Conservation (phyloP, 805 yeast genomes). For the Nakazawaea siamensis region DNA sequence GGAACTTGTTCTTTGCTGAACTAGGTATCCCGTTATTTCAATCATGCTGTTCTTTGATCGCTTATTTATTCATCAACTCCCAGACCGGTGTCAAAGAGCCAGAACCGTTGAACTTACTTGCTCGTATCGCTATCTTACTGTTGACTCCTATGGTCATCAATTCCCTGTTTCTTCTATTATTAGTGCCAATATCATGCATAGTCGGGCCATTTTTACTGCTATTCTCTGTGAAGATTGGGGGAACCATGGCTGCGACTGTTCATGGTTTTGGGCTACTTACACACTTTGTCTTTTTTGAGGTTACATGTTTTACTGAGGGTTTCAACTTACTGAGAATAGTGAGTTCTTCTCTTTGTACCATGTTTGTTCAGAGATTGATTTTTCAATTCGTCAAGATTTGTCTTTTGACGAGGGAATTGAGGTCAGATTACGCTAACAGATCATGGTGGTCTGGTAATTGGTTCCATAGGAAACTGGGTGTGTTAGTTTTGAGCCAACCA, state of each 20-base stretch:
- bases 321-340: slow-evolving; percentile 31
- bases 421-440: slow-evolving; percentile 29
- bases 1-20: slow-evolving; percentile 72
- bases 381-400: slow-evolving; percentile 24
- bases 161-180: slow-evolving; percentile 20
- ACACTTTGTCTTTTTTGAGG: slow-evolving; percentile 26
- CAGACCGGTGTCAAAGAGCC: slow-evolving; percentile 68
- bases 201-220: slow-evolving; percentile 24
- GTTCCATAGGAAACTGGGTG: slow-evolving; percentile 30
- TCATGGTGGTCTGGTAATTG: slow-evolving; percentile 53
- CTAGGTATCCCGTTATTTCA: slow-evolving; percentile 63
- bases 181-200: slow-evolving; percentile 28
- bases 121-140: slow-evolving; percentile 50
- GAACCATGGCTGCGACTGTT: slow-evolving; percentile 30
- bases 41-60: slow-evolving; percentile 60
- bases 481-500: slow-evolving; percentile 32
- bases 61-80: slow-evolving; percentile 75
- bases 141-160: slow-evolving; percentile 40
- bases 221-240: slow-evolving; percentile 26
- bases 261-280: slow-evolving; percentile 27
- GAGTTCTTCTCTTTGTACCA: slow-evolving; percentile 28
- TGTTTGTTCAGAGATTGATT: slow-evolving; percentile 28
- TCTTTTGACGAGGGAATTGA: slow-evolving; percentile 32
- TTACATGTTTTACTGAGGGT: slow-evolving; percentile 31
- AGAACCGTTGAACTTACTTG: slow-evolving; percentile 45